Percentiles rank a stretch among this genome's conserved stretches.
These are phyloP conservation scores for Mycena amicta DNA, from an alignment of 768 basidiomycete genomes.

Conservation along the genomic window DNA sequence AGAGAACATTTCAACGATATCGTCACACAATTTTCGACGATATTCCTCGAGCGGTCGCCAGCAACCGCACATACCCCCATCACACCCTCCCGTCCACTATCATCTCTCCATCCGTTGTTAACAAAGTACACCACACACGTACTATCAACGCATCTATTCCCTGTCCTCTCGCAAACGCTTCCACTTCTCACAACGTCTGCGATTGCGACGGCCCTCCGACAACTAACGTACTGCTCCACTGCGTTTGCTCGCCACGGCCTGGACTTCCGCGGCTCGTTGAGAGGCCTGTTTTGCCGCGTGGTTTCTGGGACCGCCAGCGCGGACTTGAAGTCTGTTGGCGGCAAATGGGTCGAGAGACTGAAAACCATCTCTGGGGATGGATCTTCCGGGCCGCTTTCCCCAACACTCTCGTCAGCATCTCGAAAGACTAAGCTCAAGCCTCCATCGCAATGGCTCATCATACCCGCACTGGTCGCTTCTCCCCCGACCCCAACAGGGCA, in stretches of 20 bases:
- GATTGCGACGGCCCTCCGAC: constrained; percentile 84
- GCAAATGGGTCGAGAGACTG: constrained; percentile 37
- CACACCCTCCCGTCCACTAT: constrained; percentile 25
- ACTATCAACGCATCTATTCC: constrained; percentile 67
- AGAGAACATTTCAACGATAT: constrained; percentile 92
- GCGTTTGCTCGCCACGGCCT: constrained; percentile 92
- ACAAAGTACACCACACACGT: constrained; percentile 65
- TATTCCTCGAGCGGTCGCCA: constrained; percentile 75
- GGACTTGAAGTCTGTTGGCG: constrained; percentile 48
- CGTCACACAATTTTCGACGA: constrained; percentile 85
- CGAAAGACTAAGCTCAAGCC: constrained; percentile 20
- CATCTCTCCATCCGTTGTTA: constrained; percentile 54
- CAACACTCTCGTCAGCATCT: constrained; percentile 14
- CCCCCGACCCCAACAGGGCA: constrained; percentile 32
- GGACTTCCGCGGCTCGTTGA: constrained; percentile 78
- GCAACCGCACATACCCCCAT: constrained; percentile 31
- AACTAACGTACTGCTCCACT: constrained; percentile 89
- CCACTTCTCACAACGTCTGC: constrained; percentile 62
- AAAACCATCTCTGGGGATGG: constrained; percentile 23
- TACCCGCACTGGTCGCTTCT: constrained; percentile 33
- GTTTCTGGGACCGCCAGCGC: constrained; percentile 58
- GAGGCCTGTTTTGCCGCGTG: constrained; percentile 65
- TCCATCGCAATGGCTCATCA: constrained; percentile 58
- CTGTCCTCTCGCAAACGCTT: constrained; percentile 63
- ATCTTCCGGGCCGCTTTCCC: constrained; percentile 12